Evolutionary conservation across 2,329 filamentous ascomycete species (phyloP).

Genomic region (Ophiostoma populinum): DNA sequence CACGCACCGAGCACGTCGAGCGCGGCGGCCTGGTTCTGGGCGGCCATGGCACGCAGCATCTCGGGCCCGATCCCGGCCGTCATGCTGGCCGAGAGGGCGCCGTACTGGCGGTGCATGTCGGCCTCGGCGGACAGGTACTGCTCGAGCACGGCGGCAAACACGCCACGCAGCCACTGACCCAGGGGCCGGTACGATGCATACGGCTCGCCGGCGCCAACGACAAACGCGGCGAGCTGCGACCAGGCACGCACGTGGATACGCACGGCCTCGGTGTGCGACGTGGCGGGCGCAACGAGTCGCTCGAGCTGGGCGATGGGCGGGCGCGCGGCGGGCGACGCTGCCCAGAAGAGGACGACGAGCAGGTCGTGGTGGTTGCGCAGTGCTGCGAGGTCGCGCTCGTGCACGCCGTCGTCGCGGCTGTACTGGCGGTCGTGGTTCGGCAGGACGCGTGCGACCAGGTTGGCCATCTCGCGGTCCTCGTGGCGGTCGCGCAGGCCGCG

Average conservation of each 20-base stretch:
- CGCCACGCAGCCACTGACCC: conserved; percentile 35
- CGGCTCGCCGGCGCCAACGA: conserved; percentile 29
- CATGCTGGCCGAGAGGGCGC: conserved; percentile 29
- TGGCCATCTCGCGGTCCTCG: conserved; percentile 44
- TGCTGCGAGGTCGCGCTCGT: conserved; percentile 43
- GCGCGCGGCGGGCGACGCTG: conserved; percentile 35
- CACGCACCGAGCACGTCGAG: conserved; percentile 35
- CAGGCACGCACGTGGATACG: conserved; percentile 46
- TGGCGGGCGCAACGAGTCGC: conserved; percentile 38
- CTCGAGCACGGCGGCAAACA: conserved; percentile 38
- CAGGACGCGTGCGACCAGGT: conserved; percentile 41
- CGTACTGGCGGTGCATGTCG: conserved; percentile 38
- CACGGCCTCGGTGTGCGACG: conserved; percentile 50
- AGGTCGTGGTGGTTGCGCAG: conserved; percentile 53
- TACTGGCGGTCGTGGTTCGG: conserved; percentile 51
- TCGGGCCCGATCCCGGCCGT: conserved; percentile 25
- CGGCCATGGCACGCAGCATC: conserved; percentile 31
- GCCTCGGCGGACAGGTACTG: conserved; percentile 39
- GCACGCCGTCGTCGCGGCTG: conserved; percentile 42
- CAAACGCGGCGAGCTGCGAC: conserved; percentile 42
- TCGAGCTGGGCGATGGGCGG: conserved; percentile 37
- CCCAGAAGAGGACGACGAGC: conserved; percentile 49
- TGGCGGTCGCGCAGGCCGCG: too few relatives aligned
- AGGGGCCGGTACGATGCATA: conserved; percentile 30
- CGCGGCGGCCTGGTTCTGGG: conserved; percentile 32